Evolutionary conservation across 495 filamentous ascomycete genomes (phyloP).

Genomic region (Lindgomyces ingoldianus): DNA sequence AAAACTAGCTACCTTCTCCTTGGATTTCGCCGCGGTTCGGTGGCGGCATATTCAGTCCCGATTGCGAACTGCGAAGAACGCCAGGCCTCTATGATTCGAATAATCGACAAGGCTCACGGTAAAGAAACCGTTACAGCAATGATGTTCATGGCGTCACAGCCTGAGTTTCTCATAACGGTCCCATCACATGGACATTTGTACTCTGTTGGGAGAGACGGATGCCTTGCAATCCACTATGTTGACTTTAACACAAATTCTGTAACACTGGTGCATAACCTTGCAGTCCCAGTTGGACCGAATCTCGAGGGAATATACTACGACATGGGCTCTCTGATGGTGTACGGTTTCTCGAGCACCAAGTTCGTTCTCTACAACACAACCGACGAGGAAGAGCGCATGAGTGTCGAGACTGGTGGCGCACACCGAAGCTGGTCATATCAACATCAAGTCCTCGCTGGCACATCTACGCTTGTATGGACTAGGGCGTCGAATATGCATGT

Average conservation of each 20-base stretch:
- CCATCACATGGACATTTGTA: slow-evolving; percentile 51
- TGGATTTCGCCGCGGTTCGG: slow-evolving; percentile 65
- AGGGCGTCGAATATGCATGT: slow-evolving; percentile 57
- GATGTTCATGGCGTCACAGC: slow-evolving; percentile 20
- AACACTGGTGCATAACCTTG: slow-evolving; percentile 53
- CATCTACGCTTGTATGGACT: slow-evolving; percentile 56
- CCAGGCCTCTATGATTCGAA: slow-evolving; percentile 29
- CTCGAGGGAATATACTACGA: slow-evolving; percentile 69
- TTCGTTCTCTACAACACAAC: slow-evolving; percentile 82
- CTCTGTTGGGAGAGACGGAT: slow-evolving; percentile 73
- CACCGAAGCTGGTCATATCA: slow-evolving; percentile 72
- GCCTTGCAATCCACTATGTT: slow-evolving; percentile 59
- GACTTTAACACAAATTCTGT: slow-evolving; percentile 23
- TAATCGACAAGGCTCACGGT: slow-evolving; percentile 52
- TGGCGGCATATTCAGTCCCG: slow-evolving; percentile 54
- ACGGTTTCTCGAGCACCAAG: slow-evolving; percentile 74
- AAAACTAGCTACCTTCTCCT: slow-evolving; percentile 57
- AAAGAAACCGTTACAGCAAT: slow-evolving; percentile 74
- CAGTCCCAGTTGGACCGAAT: slow-evolving; percentile 64
- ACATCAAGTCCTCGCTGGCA: slow-evolving; percentile 37
- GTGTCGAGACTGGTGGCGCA: slow-evolving; percentile 76
- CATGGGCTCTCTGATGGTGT: slow-evolving; percentile 60
- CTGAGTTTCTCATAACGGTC: slow-evolving; percentile 4
- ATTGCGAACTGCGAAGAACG: slow-evolving; percentile 36
- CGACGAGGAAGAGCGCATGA: slow-evolving; percentile 62